Evolutionary conservation across 1,284 basidiomycete species (phyloP).

Genomic region (Cutaneotrichosporon dermatis): DNA sequence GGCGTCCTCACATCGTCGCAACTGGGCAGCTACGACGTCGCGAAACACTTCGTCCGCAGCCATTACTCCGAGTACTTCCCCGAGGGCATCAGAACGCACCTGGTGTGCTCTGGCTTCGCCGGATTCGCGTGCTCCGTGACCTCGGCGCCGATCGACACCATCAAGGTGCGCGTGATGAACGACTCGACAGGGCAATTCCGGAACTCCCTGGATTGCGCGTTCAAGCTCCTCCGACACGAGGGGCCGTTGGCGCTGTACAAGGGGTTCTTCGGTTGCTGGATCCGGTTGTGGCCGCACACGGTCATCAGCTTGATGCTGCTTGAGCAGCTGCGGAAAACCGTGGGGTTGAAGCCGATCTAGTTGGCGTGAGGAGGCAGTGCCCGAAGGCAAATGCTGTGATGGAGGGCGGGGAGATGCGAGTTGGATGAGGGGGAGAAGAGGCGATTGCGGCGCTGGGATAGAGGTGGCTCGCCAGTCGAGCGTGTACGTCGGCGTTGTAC

Average conservation of each 20-base stretch:
- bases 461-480: too few relatives aligned
- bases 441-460: too few relatives aligned
- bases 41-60: conserved; percentile 19
- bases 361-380: neutral
- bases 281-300: conserved; percentile 21
- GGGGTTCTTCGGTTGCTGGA: conserved; percentile 23
- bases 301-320: conserved; percentile 19
- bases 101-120: conserved; percentile 17
- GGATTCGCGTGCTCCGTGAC: conserved; percentile 16
- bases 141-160: conserved; percentile 19
- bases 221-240: conserved; percentile 15
- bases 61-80: conserved; percentile 16
- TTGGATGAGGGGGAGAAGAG: too few relatives aligned
- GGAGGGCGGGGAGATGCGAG: too few relatives aligned
- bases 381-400: too few relatives aligned
- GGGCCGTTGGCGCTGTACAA: conserved; percentile 22
- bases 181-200: conserved; percentile 11
- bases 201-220: conserved; percentile 8
- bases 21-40: conserved; percentile 20
- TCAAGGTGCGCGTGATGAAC: conserved; percentile 25
- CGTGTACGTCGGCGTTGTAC: too few relatives aligned
- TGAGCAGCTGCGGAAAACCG: conserved; percentile 13
- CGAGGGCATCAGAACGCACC: conserved; percentile 17
- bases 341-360: conserved; percentile 19
- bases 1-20: conserved; percentile 20